Evolutionary conservation across 2,329 filamentous ascomycete species (phyloP), one percentile per base, ranked within the genome.

Genomic region (Trichoderma sp.): DNA sequence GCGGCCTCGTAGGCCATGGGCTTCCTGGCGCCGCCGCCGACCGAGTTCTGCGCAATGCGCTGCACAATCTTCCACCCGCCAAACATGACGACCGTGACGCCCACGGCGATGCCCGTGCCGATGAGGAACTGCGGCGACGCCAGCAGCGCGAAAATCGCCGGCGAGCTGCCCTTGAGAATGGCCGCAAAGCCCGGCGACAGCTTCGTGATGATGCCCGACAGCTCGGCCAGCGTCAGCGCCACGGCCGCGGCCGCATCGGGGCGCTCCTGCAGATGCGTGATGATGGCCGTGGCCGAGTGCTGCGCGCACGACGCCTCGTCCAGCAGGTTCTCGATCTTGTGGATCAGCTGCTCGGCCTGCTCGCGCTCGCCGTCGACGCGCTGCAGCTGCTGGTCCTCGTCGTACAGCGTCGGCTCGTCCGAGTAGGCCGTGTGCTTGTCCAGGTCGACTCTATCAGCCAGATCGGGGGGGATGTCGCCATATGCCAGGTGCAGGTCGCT

Each of bases 1-100:
- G 76, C 70, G 8, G 78, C 78, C 56, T 76, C 75, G 2, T 75
- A 70, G 1, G 77, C 74, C 1, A 74, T 74, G 74, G 7, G 75
- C 67, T 5, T 76, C 74, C 2, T 73, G 72, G 39, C 39, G 18
- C 5, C 39, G 18, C 5, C 18, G 39, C 46, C 66, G 32, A 56
- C n/a, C 66, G 78, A 77, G 24, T 76, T 77, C 66, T 85, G 84
- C 69, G 81, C 79, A 73, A 98, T 92, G 74, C 89, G 90, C 84
- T 97, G 96, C 81, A 99, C 90, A 78, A 99, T 97, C 82, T 97
- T 98, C 87, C 93, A 98, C 5, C 96, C 95, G 66, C 96, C 96
- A 70, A 99, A 93, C 78, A 96, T 94, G 75, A 99, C 93, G 10
- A 98, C 90, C 0, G 96, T 98, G n/a, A 97, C 90, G 16, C 96